Evolutionary conservation across 768 basidiomycete genomes (phyloP), one percentile per base, ranked within the genome.

Genomic region (Brasilioporus rufonigricans): DNA sequence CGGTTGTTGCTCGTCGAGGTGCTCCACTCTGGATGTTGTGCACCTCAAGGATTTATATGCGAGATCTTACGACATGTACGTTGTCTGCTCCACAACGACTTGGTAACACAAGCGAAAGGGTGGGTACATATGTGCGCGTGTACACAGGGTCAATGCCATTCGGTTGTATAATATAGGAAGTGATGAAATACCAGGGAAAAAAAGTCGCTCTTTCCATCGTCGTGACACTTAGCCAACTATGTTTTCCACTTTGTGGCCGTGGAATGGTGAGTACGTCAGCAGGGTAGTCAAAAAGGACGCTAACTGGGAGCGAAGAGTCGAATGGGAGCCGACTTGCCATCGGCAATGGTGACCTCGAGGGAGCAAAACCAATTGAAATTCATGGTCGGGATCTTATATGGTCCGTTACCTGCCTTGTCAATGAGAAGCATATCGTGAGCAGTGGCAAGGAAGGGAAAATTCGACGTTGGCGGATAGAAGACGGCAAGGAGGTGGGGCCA

Each of bases 351-450:
- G 19, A 39, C 3, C 6, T 11, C 9, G 21, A 39, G 19, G n/a
- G 19, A 27, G 19, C 19, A n/a, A 48, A 19, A 36, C 31, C 19
- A 21, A 18, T 52, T 0, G 33, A 52, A 16, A 8, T 52, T 10
- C 44, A 53, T 8, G 52, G 31, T 35, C 38, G 32, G 35, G 39
- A 38, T n/a, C 40, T 16, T n/a, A 35, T 51, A 58, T 50, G 29
- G 23, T 50, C 52, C 5, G 51, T 51, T n/a, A 32, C 27, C 8
- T 58, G 61, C 38, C 45, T 62, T 16, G 40, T 29, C 2, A 55
- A 50, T 18, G 60, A 48, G 32, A 47, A 9, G 11, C 27, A 48
- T n/a, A n/a, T n/a, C n/a, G n/a, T n/a, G n/a, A n/a, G n/a, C n/a
- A n/a, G n/a, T n/a, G n/a, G n/a, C n/a, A 40, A 36, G 23, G 52